A percentile compares a stretch with the other conserved stretches of the same genome.
Conservation (phyloP, 2,329 filamentous ascomycete genomes). For the Verticillium dahliae region DNA sequence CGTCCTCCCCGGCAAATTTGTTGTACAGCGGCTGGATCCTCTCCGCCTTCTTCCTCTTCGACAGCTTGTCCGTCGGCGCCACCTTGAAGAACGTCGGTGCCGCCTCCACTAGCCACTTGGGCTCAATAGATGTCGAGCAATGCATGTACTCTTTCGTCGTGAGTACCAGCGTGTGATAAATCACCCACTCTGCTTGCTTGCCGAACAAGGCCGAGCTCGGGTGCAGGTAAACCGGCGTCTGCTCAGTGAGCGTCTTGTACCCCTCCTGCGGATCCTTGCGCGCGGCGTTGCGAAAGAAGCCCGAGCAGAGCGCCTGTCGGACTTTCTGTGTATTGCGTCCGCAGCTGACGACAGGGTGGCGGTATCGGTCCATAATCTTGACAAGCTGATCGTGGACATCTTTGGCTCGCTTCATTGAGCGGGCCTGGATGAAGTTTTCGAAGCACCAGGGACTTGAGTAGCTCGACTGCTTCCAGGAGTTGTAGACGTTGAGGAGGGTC, state of each 20-base stretch:
- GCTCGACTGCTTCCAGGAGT: conserved; percentile 84
- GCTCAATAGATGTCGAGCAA: conserved; percentile 85
- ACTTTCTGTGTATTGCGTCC: conserved; percentile 83
- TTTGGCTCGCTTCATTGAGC: conserved; percentile 80
- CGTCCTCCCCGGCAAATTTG: conserved; percentile 84
- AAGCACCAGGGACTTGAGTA: conserved; percentile 89
- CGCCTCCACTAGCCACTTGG: conserved; percentile 88
- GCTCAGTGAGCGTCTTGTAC: conserved; percentile 95
- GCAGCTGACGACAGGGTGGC: conserved; percentile 74
- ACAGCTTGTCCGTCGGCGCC: conserved; percentile 76
- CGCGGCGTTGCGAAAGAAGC: conserved; percentile 93
- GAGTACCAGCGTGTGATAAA: conserved; percentile 85
- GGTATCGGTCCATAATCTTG: conserved; percentile 90
- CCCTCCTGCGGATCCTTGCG: conserved; percentile 94
- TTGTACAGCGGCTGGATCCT: conserved; percentile 94
- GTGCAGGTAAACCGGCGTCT: conserved; percentile 91
- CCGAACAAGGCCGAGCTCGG: conserved; percentile 88
- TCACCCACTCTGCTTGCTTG: conserved; percentile 92
- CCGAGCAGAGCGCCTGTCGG: conserved; percentile 79
- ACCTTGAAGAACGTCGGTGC: conserved; percentile 99
- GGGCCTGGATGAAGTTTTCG: conserved; percentile 94
- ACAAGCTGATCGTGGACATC: conserved; percentile 90
- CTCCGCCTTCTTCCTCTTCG: conserved; percentile 89
- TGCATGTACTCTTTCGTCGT: conserved; percentile 99
- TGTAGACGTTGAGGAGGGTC: conserved; percentile 93